A percentile compares a stretch with the other conserved stretches of the same genome.
These are phyloP conservation scores for Monilinia aucupariae DNA, from an alignment of 2,329 filamentous ascomycete genomes.

Conservation along the genomic window DNA sequence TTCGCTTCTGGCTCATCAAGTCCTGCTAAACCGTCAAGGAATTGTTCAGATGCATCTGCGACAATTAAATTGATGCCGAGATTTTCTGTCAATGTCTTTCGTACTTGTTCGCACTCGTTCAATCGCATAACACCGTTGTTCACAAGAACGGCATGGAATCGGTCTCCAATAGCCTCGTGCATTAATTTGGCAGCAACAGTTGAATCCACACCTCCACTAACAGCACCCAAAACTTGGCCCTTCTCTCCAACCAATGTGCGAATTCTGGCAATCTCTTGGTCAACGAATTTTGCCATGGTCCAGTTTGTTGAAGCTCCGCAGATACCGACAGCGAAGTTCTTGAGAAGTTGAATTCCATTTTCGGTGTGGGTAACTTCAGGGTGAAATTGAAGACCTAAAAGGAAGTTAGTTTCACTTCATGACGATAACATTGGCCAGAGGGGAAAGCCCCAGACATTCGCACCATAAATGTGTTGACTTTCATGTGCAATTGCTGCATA, in stretches of 20 bases:
- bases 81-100: slow-evolving; percentile 70
- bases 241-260: slow-evolving; percentile 72
- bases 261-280: slow-evolving; percentile 76
- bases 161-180: slow-evolving; percentile 77
- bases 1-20: slow-evolving; percentile 79
- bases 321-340: slow-evolving; percentile 80
- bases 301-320: slow-evolving; percentile 73
- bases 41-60: slow-evolving; percentile 70
- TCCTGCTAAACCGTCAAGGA: slow-evolving; percentile 71
- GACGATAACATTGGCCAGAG: neutral
- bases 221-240: slow-evolving; percentile 74
- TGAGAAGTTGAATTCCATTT: slow-evolving; percentile 62
- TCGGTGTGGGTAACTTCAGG: slow-evolving; percentile 60
- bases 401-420: neutral
- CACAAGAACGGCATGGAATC: slow-evolving; percentile 75
- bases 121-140: slow-evolving; percentile 82
- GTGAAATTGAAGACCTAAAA: slow-evolving; percentile 38
- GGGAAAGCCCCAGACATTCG: neutral
- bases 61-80: slow-evolving; percentile 89
- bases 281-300: slow-evolving; percentile 79
- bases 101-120: slow-evolving; percentile 77
- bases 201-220: slow-evolving; percentile 41
- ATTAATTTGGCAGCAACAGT: slow-evolving; percentile 55
- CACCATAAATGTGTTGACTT: slow-evolving; percentile 63
- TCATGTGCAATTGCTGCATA: slow-evolving; percentile 75